A percentile compares a stretch with the other conserved stretches of the same genome.
Conservation (phyloP, 192 early-diverging fungal species). For the Entomortierella chlamydospora region DNA sequence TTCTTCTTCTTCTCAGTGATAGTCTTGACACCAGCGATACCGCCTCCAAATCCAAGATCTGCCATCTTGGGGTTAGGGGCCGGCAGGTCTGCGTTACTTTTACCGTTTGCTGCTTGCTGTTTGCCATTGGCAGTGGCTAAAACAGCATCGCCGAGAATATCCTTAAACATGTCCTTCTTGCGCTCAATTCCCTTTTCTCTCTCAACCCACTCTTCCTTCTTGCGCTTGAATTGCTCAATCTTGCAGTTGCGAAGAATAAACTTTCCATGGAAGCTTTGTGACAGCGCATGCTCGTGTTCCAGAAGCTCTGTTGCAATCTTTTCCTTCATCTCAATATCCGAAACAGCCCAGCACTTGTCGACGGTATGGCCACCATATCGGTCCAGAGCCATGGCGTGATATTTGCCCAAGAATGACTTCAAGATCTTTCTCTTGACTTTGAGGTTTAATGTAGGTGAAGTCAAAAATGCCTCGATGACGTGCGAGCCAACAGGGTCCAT, state of each 20-base stretch:
- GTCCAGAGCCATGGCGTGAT: conserved; percentile 71
- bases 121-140: conserved; percentile 39
- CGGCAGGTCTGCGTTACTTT: conserved; percentile 24
- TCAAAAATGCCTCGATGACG: conserved; percentile 75
- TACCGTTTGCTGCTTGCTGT: conserved; percentile 31
- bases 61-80: conserved; percentile 63
- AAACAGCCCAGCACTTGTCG: conserved; percentile 80
- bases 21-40: conserved; percentile 50
- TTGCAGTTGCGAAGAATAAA: conserved; percentile 83
- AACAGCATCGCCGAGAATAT: conserved; percentile 71
- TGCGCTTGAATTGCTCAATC: conserved; percentile 79
- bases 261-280: conserved; percentile 75
- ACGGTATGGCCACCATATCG: conserved; percentile 84
- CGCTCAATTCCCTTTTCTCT: conserved; percentile 77
- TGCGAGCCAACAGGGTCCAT: conserved; percentile 79
- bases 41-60: conserved; percentile 67
- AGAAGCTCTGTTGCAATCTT: conserved; percentile 79
- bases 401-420: conserved; percentile 65
- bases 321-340: conserved; percentile 80
- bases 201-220: conserved; percentile 83
- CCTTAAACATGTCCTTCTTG: conserved; percentile 84
- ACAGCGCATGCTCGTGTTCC: conserved; percentile 63
- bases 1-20: conserved; percentile 60
- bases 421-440: conserved; percentile 78
- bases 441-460: conserved; percentile 62